Base-by-base conservation (phyloP, 1,284 basidiomycete species). In the Trametes pubescens region DNA sequence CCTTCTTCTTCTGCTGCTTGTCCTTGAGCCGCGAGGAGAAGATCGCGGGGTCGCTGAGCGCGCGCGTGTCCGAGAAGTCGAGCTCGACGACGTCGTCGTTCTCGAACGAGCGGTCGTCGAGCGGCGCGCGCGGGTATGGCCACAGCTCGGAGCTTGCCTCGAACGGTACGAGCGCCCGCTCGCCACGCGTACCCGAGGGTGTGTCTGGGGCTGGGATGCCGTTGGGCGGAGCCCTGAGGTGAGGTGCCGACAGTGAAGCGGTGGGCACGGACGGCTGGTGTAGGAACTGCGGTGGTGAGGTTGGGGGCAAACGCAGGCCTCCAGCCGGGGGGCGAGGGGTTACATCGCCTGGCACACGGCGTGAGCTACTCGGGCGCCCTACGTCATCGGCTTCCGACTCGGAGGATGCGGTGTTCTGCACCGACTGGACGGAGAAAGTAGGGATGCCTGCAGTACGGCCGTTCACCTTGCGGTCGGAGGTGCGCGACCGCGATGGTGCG, bases 31-130 rank as follows among this genome's bases (percentile, higher is more conserved):
- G 66, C 44, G 62, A 73, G 53, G 78, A 76, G 67, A 88, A 87
- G 6, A 81, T 80, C 47, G 81, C 80, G 1, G 84, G 83, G 68
- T 91, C 86, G 70, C 88, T 90, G 67, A 91, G 72, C 13, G 86
- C 85, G 59, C 87, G 86, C 48, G 83, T 91, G 58, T 91, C 90
- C 5, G 82, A 81, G 70, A 90, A 91, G 72, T 89, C 87, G 51
- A 91, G 83, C 73, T 91, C 90, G 7, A 91, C 82, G 24, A 91
- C 84, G 57, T 77, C 77, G 16, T 68, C 71, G 51, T 88, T 86
- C 16, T 67, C 70, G 47, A 65, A 62, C 2, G 79, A 79, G 56
- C 80, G 78, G 0, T 74, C 72, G 64, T 77, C 76, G 18, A 77
- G 59, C 18, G 81, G 80, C 2, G 80, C 78, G 16, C 82, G 83